Evolutionary conservation across 768 basidiomycete species (phyloP).

Genomic region (Trametes meyenii): DNA sequence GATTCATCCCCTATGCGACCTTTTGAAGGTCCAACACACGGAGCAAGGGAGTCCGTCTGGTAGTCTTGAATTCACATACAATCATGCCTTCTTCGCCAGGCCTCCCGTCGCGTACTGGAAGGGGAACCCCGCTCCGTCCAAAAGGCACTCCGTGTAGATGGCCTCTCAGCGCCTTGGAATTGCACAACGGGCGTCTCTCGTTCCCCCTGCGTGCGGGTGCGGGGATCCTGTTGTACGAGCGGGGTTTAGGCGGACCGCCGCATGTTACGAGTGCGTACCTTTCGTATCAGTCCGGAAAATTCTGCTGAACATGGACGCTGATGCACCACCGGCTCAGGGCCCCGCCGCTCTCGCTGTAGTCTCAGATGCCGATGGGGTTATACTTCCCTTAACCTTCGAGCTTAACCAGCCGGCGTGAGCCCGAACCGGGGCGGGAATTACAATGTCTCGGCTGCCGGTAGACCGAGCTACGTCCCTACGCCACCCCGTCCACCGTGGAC

Average conservation of each 20-base stretch:
- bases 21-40: constrained; percentile 21
- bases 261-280: background rate
- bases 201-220: background rate
- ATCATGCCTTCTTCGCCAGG: background rate
- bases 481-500: too few relatives aligned
- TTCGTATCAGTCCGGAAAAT: too few relatives aligned
- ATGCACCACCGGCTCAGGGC: too few relatives aligned
- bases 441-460: too few relatives aligned
- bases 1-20: background rate
- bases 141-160: background rate
- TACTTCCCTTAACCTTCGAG: too few relatives aligned
- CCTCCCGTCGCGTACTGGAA: background rate
- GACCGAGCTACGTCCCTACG: too few relatives aligned
- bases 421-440: too few relatives aligned
- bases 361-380: too few relatives aligned
- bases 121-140: background rate
- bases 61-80: background rate
- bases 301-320: too few relatives aligned
- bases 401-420: too few relatives aligned
- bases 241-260: constrained; percentile 21
- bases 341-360: too few relatives aligned
- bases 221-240: background rate
- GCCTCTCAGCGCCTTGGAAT: background rate
- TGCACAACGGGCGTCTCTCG: background rate
- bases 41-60: constrained; percentile 22